Conservation (phyloP, 805 yeast species). For the Phaffomyces thermotolerans region DNA sequence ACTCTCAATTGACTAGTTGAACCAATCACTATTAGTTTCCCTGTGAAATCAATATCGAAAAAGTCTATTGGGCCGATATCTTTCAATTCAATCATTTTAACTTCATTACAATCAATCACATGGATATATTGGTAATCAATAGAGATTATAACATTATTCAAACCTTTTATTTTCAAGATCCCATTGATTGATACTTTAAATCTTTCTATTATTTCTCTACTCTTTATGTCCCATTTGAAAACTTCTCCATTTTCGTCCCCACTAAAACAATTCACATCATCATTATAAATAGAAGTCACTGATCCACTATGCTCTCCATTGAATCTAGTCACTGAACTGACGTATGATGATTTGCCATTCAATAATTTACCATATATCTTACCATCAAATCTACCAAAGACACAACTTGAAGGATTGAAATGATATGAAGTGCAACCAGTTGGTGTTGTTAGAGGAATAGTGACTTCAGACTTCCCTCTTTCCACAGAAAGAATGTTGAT, state of each 20-base stretch:
- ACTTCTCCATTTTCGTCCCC: slow-evolving; percentile 18
- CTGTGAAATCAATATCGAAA: slow-evolving; percentile 22
- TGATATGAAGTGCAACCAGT: slow-evolving; percentile 12
- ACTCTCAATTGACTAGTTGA: slow-evolving; percentile 1
- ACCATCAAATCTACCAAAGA: slow-evolving; percentile 18
- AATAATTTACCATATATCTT: slow-evolving; percentile 11
- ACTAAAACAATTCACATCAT: slow-evolving; percentile 14
- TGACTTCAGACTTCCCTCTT: slow-evolving; percentile 11
- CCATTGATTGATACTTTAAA: slow-evolving; percentile 5
- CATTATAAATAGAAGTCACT: slow-evolving; percentile 13
- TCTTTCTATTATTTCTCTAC: slow-evolving; percentile 3
- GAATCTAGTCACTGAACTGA: slow-evolving; percentile 9
- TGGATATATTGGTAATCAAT: slow-evolving; percentile 3
- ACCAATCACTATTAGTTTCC: slow-evolving; percentile 12
- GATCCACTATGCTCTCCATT: slow-evolving; percentile 5
- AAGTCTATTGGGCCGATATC: slow-evolving; percentile 2
- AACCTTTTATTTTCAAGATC: slow-evolving; percentile 9
- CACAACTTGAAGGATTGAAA: slow-evolving; percentile 10
- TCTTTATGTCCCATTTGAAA: slow-evolving; percentile 14
- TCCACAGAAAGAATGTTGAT: slow-evolving; percentile 12
- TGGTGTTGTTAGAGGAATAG: slow-evolving; percentile 17
- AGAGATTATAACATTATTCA: slow-evolving; percentile 7
- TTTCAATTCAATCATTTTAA: slow-evolving; percentile 3
- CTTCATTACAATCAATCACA: slow-evolving; percentile 4
- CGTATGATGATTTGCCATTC: slow-evolving; percentile 11